phyloP scores from a whole-genome alignment of 768 basidiomycete species.

The Leucocoprinus sp. region DNA sequence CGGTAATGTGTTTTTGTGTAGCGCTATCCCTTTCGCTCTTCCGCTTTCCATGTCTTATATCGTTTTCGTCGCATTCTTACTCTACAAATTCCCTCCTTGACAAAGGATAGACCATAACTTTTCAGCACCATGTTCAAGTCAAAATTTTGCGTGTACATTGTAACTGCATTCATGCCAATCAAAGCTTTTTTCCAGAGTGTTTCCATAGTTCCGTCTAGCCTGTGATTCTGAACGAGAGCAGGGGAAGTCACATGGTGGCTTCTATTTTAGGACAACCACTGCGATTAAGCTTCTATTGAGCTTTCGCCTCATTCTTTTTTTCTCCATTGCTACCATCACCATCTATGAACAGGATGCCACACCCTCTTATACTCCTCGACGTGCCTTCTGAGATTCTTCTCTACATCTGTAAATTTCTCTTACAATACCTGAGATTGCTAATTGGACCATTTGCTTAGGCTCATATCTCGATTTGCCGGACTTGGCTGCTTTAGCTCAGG shows the following conservation, averaged over 20 bases:
- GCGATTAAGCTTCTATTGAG: slow-evolving; percentile 2
- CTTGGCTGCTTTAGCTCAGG: slow-evolving; percentile 42
- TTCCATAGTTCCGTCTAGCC: background rate
- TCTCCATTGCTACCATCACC: slow-evolving; percentile 8
- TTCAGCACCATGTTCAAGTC: background rate
- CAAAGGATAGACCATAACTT: slow-evolving; percentile 3
- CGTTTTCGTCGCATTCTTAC: slow-evolving; percentile 6
- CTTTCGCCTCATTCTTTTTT: slow-evolving; percentile 1
- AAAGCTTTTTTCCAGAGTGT: background rate
- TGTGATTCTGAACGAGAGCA: background rate
- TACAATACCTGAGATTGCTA: background rate
- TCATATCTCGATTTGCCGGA: slow-evolving; percentile 72
- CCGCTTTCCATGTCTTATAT: background rate
- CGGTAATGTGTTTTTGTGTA: slow-evolving; percentile 2
- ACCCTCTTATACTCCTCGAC: slow-evolving; percentile 18
- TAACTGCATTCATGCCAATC: background rate
- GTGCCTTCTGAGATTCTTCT: slow-evolving; percentile 52
- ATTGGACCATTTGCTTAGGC: slow-evolving; percentile 28
- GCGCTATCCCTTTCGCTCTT: slow-evolving; percentile 2
- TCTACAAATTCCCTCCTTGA: slow-evolving; percentile 6
- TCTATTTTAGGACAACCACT: background rate
- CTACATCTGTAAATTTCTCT: slow-evolving; percentile 38
- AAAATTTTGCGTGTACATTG: slow-evolving; percentile 1
- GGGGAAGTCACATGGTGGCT: slow-evolving; percentile 5
- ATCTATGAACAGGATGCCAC: slow-evolving; percentile 9